Evolutionary conservation across 176 grass and related monocot species (phyloP).

Genomic region (Carex scoparia): DNA sequence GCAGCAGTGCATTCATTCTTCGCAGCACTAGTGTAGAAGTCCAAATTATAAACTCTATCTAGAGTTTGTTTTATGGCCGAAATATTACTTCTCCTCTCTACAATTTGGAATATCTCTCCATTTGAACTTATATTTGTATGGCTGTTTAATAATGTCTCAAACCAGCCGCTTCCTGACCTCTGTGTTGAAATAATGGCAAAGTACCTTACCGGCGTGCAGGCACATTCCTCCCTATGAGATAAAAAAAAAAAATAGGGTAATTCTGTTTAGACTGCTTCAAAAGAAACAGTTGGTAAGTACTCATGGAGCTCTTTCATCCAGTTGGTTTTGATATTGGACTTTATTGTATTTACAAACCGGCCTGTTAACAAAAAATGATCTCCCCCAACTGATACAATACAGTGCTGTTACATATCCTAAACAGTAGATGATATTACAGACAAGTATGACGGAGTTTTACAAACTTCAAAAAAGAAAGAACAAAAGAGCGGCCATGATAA

Average conservation of each 20-base stretch:
- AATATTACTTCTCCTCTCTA: constrained; percentile 74
- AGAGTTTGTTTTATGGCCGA: constrained; percentile 68
- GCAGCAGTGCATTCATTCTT: constrained; percentile 92
- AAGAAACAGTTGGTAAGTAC: neutral
- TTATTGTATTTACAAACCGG: constrained; percentile 13
- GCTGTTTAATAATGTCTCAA: constrained; percentile 90
- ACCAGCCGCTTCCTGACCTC: constrained; percentile 93
- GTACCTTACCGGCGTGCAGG: constrained; percentile 59
- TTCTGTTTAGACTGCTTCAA: neutral
- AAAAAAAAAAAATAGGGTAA: constrained; percentile 24
- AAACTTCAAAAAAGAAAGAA: neutral
- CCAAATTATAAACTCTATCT: constrained; percentile 81
- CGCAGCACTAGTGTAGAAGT: constrained; percentile 84
- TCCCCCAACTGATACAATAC: neutral
- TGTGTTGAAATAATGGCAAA: constrained; percentile 83
- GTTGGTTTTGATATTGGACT: neutral
- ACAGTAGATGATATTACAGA: neutral
- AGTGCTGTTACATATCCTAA: neutral
- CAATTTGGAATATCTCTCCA: constrained; percentile 81
- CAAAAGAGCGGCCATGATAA: neutral
- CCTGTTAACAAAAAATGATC: neutral
- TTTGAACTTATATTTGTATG: constrained; percentile 88
- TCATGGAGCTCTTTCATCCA: neutral
- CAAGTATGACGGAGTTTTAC: neutral
- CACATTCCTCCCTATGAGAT: constrained; percentile 63